A percentile compares a stretch with the other conserved stretches of the same genome.
Evolutionary conservation across 768 basidiomycete genomes (phyloP).

Genomic region (Gelatoporia subvermispora): DNA sequence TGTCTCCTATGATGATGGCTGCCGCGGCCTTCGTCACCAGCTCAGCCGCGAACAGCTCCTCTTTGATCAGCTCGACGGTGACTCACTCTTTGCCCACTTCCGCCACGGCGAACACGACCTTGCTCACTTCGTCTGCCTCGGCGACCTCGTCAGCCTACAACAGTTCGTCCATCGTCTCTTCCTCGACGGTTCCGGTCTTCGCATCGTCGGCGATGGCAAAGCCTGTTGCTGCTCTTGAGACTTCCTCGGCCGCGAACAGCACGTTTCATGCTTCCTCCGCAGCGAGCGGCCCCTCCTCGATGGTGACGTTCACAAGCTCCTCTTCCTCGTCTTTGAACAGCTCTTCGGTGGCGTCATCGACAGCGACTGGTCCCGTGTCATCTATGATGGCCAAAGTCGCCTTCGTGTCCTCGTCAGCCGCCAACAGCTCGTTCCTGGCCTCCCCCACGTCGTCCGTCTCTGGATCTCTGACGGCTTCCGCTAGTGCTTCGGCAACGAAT

Average conservation of each 20-base stretch:
- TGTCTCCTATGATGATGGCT: not conserved
- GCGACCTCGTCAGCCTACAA: not conserved
- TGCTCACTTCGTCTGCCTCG: not conserved
- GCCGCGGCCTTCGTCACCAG: not conserved
- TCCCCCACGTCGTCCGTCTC: not conserved
- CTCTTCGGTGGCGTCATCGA: not conserved
- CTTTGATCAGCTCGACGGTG: not conserved
- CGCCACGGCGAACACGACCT: not conserved
- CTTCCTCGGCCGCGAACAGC: not conserved
- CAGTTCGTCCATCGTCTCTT: not conserved
- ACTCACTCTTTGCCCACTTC: not conserved
- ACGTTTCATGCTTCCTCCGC: not conserved
- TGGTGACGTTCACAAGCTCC: not conserved
- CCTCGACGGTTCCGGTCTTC: no score
- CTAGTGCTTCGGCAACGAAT: not conserved
- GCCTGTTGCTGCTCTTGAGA: not conserved
- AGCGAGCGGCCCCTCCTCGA: not conserved
- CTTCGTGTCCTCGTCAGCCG: not conserved
- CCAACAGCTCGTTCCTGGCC: not conserved
- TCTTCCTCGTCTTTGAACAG: slow-evolving; percentile 10
- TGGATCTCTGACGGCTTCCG: not conserved
- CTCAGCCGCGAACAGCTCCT: not conserved
- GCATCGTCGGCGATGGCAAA: not conserved
- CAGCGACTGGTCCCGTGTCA: not conserved
- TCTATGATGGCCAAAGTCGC: not conserved